phyloP scores from a whole-genome alignment of 352 stramenopile species.

The Globisporangium cystogenes region DNA sequence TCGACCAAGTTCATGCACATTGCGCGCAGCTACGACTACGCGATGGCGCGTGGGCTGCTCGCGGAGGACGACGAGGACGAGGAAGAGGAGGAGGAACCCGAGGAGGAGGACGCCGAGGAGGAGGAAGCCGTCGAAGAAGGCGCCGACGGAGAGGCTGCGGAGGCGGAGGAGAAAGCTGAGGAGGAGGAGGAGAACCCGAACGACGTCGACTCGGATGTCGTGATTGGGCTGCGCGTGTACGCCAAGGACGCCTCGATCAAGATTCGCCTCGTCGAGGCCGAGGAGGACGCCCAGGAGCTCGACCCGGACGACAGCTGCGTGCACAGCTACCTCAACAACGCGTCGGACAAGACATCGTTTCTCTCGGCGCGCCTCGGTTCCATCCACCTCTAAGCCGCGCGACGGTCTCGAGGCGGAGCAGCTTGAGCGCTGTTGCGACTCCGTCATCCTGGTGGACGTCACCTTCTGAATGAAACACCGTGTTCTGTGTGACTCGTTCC shows the following conservation, averaged over 20 bases:
- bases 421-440: too few relatives aligned
- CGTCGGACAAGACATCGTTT: conserved; percentile 11
- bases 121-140: too few relatives aligned
- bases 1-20: conserved; percentile 34
- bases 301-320: conserved; percentile 25
- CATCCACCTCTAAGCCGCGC: too few relatives aligned
- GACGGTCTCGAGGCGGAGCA: too few relatives aligned
- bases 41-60: conserved; percentile 3
- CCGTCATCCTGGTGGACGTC: too few relatives aligned
- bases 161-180: too few relatives aligned
- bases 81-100: too few relatives aligned
- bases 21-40: conserved; percentile 27
- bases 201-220: conserved; percentile 15
- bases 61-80: too few relatives aligned
- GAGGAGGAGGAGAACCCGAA: conserved; percentile 11
- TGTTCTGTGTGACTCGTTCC: too few relatives aligned
- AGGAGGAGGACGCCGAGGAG: conserved; percentile 12
- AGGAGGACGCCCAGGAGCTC: conserved; percentile 10
- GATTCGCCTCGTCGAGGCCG: conserved; percentile 12
- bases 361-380: conserved; percentile 13
- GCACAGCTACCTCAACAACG: conserved; percentile 12
- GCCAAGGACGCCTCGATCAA: conserved; percentile 19
- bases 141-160: too few relatives aligned
- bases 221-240: conserved; percentile 29
- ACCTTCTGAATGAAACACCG: too few relatives aligned